phyloP scores from a whole-genome alignment of 306 rosid species.

The Medicago arabica region DNA sequence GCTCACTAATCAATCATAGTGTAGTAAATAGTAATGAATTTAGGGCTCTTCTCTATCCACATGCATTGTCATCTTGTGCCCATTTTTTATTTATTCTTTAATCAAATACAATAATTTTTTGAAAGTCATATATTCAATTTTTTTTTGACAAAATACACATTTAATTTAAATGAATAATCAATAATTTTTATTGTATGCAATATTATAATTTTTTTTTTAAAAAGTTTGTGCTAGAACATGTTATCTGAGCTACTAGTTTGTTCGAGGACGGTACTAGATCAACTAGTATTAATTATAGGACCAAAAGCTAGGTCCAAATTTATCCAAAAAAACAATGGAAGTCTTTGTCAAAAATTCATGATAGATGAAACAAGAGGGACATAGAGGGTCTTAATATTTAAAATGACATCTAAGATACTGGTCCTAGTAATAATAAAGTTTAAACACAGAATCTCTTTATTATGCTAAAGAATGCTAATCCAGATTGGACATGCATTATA shows the following conservation, averaged over 20 bases:
- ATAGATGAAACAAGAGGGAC: background rate
- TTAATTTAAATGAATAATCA: too few species aligned
- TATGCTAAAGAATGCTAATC: background rate
- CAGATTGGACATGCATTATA: background rate
- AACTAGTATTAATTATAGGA: background rate
- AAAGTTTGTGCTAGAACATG: too few species aligned
- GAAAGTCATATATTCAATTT: too few species aligned
- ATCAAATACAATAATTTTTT: too few species aligned
- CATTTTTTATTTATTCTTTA: too few species aligned
- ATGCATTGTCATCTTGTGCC: background rate
- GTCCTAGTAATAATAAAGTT: background rate
- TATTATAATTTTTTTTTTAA: too few species aligned
- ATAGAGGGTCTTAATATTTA: background rate
- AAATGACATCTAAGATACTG: background rate
- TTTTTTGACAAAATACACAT: too few species aligned
- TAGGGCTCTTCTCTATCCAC: slow-evolving; percentile 24
- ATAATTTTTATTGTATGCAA: too few species aligned
- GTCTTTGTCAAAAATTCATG: background rate
- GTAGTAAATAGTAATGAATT: too few species aligned
- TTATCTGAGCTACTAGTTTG: too few species aligned
- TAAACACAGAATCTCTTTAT: background rate
- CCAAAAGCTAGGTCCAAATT: background rate
- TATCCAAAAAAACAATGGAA: background rate
- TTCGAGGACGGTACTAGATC: too few species aligned
- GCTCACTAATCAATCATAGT: background rate